Base-by-base conservation (phyloP, 164 flowering plant genomes). In the Vitis amurensis region DNA sequence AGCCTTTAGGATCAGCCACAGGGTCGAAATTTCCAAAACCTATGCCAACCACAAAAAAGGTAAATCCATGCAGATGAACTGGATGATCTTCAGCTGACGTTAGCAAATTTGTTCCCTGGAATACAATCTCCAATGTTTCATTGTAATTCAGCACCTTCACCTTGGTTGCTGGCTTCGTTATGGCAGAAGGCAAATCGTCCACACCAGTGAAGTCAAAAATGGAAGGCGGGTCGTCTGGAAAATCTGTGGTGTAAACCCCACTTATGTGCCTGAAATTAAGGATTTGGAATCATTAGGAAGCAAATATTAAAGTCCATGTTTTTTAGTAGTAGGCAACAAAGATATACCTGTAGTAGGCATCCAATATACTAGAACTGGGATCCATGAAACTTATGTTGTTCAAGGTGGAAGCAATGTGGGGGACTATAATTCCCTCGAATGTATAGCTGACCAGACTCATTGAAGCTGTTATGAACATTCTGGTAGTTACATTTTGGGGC, bases 371-470 rank as follows among this genome's bases (percentile, higher is more conserved):
- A 0, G 57, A 60, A 0, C 37, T 9, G 0, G 79, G 81, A 0
- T 50, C 15, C 9, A 23, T 72, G 14, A 76, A 81, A 23, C 71
- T 76, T 0, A 74, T 37, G 56, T 81, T 83, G 63, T 73, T 83
- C 64, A 83, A 52, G 77, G 78, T 74, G 3, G 83, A 65, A 12
- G 78, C 50, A 0, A 74, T 27, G 11, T 65, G 53, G 11, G 50
- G 15, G 6, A 70, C 76, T 2, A 68, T 14, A 2, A 78, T 73
- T 0, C 77, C 78, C 0, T 19, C 64, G 13, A 82, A 81, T 0
- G 72, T 44, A 4, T 66, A n/a, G 48, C 68, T 74, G 1, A 68
- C 71, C 1, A 63, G 58, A n/a, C 23, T 29, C 55, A 68, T 68
- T 11, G 63, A 63, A 63, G 63, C 58, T 12, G 64, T 17, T 31